phyloP scores from a whole-genome alignment of 306 rosid species.

The Vigna unguiculata region DNA sequence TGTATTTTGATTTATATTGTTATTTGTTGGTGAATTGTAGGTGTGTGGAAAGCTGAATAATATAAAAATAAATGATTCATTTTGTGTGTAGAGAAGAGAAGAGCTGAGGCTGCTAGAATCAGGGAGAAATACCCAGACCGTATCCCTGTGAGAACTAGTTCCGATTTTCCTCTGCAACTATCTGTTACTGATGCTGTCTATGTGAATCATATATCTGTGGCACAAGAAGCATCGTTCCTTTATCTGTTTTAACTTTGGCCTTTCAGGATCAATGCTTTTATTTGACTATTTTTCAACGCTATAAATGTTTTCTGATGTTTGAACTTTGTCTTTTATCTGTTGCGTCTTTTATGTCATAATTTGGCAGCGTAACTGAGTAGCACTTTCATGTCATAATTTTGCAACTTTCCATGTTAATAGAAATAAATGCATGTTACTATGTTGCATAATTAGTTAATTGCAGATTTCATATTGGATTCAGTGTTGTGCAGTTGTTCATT shows the following conservation, averaged over 20 bases:
- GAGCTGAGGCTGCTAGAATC: constrained; percentile 91
- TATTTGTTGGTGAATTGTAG: not conserved
- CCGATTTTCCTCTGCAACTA: constrained; percentile 11
- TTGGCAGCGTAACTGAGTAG: constrained; percentile 26
- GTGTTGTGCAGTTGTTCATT: not conserved
- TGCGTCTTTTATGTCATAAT: constrained; percentile 14
- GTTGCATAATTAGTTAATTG: not conserved
- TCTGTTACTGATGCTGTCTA: not conserved
- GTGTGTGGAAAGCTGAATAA: constrained; percentile 20
- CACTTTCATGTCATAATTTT: not conserved
- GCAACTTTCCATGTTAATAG: constrained; percentile 6
- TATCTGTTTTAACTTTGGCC: not conserved
- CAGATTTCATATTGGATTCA: constrained; percentile 24
- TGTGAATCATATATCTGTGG: constrained; percentile 32
- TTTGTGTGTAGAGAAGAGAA: constrained; percentile 76
- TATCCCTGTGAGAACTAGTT: constrained; percentile 76
- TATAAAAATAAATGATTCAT: constrained; percentile 22
- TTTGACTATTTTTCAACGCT: not conserved
- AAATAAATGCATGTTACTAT: not conserved
- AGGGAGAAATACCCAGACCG: constrained; percentile 94
- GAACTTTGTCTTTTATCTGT: constrained; percentile 21
- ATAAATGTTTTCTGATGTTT: not conserved
- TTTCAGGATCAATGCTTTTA: constrained; percentile 15
- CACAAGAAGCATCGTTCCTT: constrained; percentile 4
- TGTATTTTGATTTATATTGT: not conserved